Percentiles rank a stretch among this genome's conserved stretches.
These are phyloP conservation scores for Trypanosoma caninum DNA, from an alignment of 208 protist species.

Conservation along the genomic window DNA sequence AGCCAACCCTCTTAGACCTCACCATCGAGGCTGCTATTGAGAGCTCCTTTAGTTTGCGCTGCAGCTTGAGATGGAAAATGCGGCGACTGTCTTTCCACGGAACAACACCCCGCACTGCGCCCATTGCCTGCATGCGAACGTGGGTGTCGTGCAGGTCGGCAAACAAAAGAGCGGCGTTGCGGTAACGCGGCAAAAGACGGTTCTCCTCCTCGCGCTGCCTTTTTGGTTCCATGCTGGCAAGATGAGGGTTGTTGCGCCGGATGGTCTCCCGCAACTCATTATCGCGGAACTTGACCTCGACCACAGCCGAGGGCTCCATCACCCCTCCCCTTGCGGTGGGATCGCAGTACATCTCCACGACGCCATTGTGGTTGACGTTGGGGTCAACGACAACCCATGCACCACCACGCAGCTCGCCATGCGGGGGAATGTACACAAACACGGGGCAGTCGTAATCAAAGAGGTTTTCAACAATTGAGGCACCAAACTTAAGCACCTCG, in stretches of 20 bases:
- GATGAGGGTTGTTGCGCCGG: conserved; percentile 73
- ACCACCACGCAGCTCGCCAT: conserved; percentile 96
- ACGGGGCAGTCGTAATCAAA: conserved; percentile 94
- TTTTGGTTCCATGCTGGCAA: conserved; percentile 40
- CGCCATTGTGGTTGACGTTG: conserved; percentile 94
- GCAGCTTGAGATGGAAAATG: conserved; percentile 92
- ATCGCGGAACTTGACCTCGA: conserved; percentile 96
- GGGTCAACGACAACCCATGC: conserved; percentile 98
- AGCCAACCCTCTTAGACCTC: conserved; percentile 23
- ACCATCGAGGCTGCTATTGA: conserved; percentile 58
- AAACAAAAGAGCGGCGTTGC: conserved; percentile 94
- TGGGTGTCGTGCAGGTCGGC: conserved; percentile 97
- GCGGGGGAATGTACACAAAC: conserved; percentile 97
- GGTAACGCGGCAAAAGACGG: conserved; percentile 87
- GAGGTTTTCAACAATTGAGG: conserved; percentile 98
- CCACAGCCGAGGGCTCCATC: conserved; percentile 94
- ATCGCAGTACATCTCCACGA: conserved; percentile 98
- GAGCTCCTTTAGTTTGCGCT: conserved; percentile 86
- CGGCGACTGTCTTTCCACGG: conserved; percentile 89
- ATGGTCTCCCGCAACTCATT: conserved; percentile 90
- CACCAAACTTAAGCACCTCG: conserved; percentile 99
- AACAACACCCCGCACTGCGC: conserved; percentile 87
- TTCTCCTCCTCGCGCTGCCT: conserved; percentile 41
- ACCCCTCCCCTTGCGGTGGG: conserved; percentile 90
- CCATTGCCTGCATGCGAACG: conserved; percentile 95